A percentile compares a stretch with the other conserved stretches of the same genome.
These are phyloP conservation scores for Alternaria ethzedia DNA, from an alignment of 2,329 filamentous ascomycete genomes.

Conservation along the genomic window DNA sequence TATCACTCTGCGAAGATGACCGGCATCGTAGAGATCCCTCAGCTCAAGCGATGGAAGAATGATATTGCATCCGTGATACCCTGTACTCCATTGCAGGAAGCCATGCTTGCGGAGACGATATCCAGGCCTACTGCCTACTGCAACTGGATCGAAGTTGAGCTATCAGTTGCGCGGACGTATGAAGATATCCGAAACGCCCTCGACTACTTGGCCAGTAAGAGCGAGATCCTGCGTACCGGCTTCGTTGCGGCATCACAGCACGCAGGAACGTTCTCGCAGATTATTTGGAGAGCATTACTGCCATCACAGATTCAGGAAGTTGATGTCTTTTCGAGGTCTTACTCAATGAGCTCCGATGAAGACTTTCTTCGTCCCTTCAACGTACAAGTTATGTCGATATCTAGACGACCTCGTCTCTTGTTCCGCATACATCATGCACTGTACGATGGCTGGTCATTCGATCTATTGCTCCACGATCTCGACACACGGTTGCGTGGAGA, in stretches of 20 bases:
- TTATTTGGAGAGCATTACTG: slow-evolving; percentile 66
- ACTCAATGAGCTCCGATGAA: slow-evolving; percentile 44
- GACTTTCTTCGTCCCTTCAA: slow-evolving; percentile 65
- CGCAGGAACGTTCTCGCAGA: slow-evolving; percentile 62
- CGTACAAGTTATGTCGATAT: slow-evolving; percentile 59
- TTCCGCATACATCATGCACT: slow-evolving; percentile 79
- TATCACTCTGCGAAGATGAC: not conserved
- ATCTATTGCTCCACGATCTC: slow-evolving; percentile 74
- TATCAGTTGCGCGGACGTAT: slow-evolving; percentile 48
- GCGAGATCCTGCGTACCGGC: slow-evolving; percentile 75
- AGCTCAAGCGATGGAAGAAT: slow-evolving; percentile 14
- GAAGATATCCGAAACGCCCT: slow-evolving; percentile 50
- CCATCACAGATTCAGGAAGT: slow-evolving; percentile 55
- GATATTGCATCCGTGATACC: slow-evolving; percentile 53
- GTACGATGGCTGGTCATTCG: slow-evolving; percentile 93
- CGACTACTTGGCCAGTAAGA: slow-evolving; percentile 46
- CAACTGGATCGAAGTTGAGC: slow-evolving; percentile 75
- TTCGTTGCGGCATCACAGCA: slow-evolving; percentile 61
- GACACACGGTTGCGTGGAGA: slow-evolving; percentile 55
- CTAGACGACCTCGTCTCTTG: slow-evolving; percentile 24
- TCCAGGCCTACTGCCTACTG: slow-evolving; percentile 69
- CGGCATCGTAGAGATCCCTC: slow-evolving; percentile 4
- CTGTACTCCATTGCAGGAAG: slow-evolving; percentile 76
- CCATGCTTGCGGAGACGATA: slow-evolving; percentile 80
- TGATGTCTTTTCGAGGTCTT: slow-evolving; percentile 49